Evolutionary conservation across 352 stramenopile genomes (phyloP).

Genomic region (Pythium rishiriense): DNA sequence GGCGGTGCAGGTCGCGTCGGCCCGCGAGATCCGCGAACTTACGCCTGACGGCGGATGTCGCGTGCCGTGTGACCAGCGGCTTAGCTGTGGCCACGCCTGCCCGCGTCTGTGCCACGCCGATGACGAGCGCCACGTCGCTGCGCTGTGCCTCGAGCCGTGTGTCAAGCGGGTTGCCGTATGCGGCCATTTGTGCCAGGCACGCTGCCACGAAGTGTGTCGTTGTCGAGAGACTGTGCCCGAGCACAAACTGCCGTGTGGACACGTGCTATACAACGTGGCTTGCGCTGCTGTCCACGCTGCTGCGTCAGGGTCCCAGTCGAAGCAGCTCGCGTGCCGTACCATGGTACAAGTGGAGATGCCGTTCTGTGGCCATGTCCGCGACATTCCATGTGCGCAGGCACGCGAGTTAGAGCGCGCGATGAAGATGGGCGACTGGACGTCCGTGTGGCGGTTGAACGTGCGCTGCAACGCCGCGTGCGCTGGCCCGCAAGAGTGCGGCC

Average conservation of each 20-base stretch:
- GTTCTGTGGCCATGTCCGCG: slow-evolving; percentile 31
- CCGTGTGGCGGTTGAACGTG: slow-evolving; percentile 13
- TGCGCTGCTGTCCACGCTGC: slow-evolving; percentile 16
- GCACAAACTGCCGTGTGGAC: slow-evolving; percentile 53
- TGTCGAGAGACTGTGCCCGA: slow-evolving; percentile 45
- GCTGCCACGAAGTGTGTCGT: slow-evolving; percentile 60
- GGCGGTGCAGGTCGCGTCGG: slow-evolving; percentile 26
- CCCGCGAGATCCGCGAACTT: slow-evolving; percentile 23
- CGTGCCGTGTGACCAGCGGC: slow-evolving; percentile 45
- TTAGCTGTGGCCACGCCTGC: slow-evolving; percentile 54
- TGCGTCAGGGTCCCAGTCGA: too few species aligned
- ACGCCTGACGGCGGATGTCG: slow-evolving; percentile 77
- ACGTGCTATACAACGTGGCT: slow-evolving; percentile 19
- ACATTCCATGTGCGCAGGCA: slow-evolving; percentile 3
- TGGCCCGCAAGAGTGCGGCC: slow-evolving; percentile 31
- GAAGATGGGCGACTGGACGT: slow-evolving; percentile 14
- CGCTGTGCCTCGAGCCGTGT: slow-evolving; percentile 63
- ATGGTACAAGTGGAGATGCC: slow-evolving; percentile 34
- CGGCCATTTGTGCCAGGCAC: slow-evolving; percentile 52
- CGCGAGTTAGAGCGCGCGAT: slow-evolving; percentile 5
- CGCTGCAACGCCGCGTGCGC: slow-evolving; percentile 31
- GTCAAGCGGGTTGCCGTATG: slow-evolving; percentile 41
- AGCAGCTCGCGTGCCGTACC: slow-evolving; percentile 29
- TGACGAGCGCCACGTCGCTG: slow-evolving; percentile 40
- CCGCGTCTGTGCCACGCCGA: slow-evolving; percentile 63